These are phyloP conservation scores for Adenanthera pavonina DNA, from an alignment of 306 rosid genomes.

Conservation along the genomic window DNA sequence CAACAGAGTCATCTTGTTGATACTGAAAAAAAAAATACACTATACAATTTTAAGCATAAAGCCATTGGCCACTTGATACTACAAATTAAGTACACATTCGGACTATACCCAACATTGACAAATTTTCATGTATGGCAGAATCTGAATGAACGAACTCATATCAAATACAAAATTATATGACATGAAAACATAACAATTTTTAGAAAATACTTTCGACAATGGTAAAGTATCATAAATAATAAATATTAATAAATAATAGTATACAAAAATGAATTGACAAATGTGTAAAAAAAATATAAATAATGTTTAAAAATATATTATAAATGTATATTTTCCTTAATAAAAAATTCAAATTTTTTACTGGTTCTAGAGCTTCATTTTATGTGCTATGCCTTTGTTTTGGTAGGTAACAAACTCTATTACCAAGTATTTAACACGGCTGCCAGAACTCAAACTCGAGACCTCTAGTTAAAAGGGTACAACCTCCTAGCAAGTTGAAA, in stretches of 20 bases:
- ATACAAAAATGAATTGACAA: background rate
- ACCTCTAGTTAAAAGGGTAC: no score
- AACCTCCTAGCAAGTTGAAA: no score
- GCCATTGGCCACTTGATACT: constrained; percentile 5
- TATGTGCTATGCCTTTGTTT: background rate
- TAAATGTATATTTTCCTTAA: background rate
- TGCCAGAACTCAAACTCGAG: no score
- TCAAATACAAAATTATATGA: background rate
- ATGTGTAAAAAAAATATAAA: background rate
- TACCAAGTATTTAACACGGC: no score
- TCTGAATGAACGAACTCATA: background rate
- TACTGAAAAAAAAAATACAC: constrained; percentile 61
- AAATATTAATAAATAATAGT: no score
- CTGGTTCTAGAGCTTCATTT: background rate
- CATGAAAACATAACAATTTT: background rate
- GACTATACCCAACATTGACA: constrained; percentile 17
- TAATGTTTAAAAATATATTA: background rate
- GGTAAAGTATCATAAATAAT: background rate
- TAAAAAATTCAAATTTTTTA: background rate
- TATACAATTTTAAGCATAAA: constrained; percentile 34
- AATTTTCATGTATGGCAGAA: background rate
- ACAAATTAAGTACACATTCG: constrained; percentile 20
- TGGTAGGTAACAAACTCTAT: no score
- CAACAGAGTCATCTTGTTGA: constrained; percentile 67
- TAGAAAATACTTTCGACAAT: background rate